phyloP scores from a whole-genome alignment of 169 alveolate genomes.

The Cryptosporidium tyzzeri region DNA sequence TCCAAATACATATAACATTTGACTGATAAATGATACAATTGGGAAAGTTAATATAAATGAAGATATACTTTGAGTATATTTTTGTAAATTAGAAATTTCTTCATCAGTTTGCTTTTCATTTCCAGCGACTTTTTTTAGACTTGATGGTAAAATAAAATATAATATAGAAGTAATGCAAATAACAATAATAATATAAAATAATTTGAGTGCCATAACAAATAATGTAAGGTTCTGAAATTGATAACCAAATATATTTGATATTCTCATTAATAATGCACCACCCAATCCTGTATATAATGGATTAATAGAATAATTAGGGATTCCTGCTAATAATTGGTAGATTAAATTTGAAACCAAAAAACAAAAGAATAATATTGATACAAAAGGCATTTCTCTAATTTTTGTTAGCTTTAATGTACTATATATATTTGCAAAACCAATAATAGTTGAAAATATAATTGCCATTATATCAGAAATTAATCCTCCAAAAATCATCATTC shows the following conservation, averaged over 20 bases:
- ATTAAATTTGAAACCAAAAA: conserved; percentile 38
- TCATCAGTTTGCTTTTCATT: conserved; percentile 58
- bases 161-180: background rate
- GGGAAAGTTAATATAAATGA: conserved; percentile 66
- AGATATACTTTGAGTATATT: conserved; percentile 61
- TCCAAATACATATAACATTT: conserved; percentile 46
- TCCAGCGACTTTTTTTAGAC: conserved; percentile 13
- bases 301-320: conserved; percentile 34
- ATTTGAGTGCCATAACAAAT: conserved; percentile 30
- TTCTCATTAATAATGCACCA: conserved; percentile 44
- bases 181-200: conserved; percentile 35
- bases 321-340: conserved; percentile 57
- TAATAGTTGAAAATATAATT: conserved; percentile 3
- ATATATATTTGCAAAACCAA: conserved; percentile 41
- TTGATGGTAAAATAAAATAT: conserved; percentile 23
- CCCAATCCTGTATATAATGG: conserved; percentile 67
- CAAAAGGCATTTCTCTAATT: conserved; percentile 67
- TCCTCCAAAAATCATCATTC: conserved; percentile 55
- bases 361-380: conserved; percentile 57
- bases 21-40: conserved; percentile 65
- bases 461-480: conserved; percentile 32
- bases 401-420: conserved; percentile 55
- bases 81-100: conserved; percentile 45
- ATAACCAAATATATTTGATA: conserved; percentile 21
- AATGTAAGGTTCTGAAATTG: conserved; percentile 6